Conservation (phyloP, 2,329 filamentous ascomycete genomes). For the Fusarium sp. region DNA sequence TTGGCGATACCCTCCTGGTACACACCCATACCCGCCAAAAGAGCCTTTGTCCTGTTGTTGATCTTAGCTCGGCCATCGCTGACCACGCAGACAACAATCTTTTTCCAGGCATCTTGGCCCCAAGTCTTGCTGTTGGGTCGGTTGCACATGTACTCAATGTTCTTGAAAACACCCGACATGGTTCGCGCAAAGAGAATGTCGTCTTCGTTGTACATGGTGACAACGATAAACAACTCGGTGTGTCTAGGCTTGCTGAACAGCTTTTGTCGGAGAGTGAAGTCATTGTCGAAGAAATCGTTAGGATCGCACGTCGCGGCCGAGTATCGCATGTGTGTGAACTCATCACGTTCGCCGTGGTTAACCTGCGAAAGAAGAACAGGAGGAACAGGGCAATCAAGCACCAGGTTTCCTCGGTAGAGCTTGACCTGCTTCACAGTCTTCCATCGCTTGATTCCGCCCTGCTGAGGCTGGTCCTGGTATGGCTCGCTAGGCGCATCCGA, state of each 20-base stretch:
- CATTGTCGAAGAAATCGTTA: constrained; percentile 85
- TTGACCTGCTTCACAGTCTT: constrained; percentile 99
- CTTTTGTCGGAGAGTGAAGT: constrained; percentile 91
- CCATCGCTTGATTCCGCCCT: constrained; percentile 80
- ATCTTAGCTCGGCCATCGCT: constrained; percentile 98
- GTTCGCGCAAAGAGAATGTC: constrained; percentile 95
- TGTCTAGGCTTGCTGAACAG: constrained; percentile 93
- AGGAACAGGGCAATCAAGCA: constrained; percentile 95
- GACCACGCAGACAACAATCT: constrained; percentile 98
- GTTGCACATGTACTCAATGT: constrained; percentile 98
- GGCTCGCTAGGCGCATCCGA: constrained; percentile 56
- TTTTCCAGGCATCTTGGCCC: constrained; percentile 99
- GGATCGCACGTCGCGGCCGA: constrained; percentile 96
- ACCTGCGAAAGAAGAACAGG: constrained; percentile 89
- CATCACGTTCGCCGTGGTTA: constrained; percentile 91
- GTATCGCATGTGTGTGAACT: constrained; percentile 93
- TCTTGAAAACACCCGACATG: constrained; percentile 98
- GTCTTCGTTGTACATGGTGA: constrained; percentile 99
- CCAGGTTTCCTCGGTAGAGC: constrained; percentile 94
- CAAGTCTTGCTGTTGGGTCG: constrained; percentile 95
- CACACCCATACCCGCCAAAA: constrained; percentile 92
- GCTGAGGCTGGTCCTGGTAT: constrained; percentile 59
- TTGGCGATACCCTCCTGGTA: constrained; percentile 99
- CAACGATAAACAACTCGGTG: constrained; percentile 94
- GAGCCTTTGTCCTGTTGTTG: constrained; percentile 88